A percentile compares a stretch with the other conserved stretches of the same genome.
These are phyloP conservation scores for Solanum stenotomum DNA, from an alignment of 257 asterid genomes.

Conservation along the genomic window DNA sequence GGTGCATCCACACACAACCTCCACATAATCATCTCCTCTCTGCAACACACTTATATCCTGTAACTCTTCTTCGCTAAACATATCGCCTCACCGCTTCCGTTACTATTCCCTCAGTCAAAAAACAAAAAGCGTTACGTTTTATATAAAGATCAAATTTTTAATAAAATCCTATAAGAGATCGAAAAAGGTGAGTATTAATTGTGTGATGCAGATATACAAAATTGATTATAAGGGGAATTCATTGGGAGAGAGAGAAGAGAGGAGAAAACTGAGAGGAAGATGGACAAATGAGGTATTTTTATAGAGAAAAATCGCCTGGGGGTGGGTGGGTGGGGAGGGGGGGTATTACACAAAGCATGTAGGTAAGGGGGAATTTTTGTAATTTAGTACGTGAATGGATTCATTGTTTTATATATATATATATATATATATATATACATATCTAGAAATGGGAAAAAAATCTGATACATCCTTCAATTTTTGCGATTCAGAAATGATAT, in stretches of 20 bases:
- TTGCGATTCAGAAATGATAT: neutral
- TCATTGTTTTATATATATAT: neutral
- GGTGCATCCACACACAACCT: conserved; percentile 43
- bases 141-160: neutral
- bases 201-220: neutral
- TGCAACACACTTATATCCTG: conserved; percentile 21
- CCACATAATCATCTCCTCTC: conserved; percentile 31
- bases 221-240: neutral
- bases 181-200: neutral
- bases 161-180: neutral
- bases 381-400: neutral
- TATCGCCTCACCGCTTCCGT: neutral
- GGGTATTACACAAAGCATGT: neutral
- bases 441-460: neutral
- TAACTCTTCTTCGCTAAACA: conserved; percentile 27
- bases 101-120: neutral
- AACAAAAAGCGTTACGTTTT: neutral
- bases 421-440: neutral
- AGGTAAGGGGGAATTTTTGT: neutral
- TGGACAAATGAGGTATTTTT: neutral
- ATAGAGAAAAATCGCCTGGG: neutral
- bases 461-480: too few relatives aligned
- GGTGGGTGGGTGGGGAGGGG: too few relatives aligned
- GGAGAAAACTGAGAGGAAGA: neutral
- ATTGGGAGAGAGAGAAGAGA: neutral